Percentiles rank a stretch among this genome's conserved stretches.
phyloP scores from a whole-genome alignment of 164 flowering plant genomes.

The Liriodendron chinense region DNA sequence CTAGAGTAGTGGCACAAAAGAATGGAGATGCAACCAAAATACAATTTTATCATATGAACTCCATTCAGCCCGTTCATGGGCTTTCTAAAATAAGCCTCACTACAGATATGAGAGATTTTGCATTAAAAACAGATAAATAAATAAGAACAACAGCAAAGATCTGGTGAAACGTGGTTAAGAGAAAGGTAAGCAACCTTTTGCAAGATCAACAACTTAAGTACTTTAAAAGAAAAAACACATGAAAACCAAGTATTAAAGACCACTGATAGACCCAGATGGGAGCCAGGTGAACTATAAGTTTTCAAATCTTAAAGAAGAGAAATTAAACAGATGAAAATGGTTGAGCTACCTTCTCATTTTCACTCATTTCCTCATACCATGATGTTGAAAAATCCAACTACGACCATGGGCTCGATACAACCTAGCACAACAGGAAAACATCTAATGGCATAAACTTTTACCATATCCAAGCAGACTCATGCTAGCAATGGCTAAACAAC shows the following conservation, averaged over 20 bases:
- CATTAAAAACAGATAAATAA: too few relatives aligned
- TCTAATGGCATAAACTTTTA: constrained; percentile 6
- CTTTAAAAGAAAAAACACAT: not conserved
- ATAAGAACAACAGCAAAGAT: not conserved
- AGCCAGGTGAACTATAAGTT: constrained; percentile 1
- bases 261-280: not conserved
- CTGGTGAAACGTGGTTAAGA: not conserved
- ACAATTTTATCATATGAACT: too few relatives aligned
- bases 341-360: constrained; percentile 8
- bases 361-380: constrained; percentile 7
- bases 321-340: not conserved
- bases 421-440: constrained; percentile 13
- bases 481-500: not conserved
- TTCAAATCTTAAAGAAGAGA: constrained; percentile 7
- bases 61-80: not conserved
- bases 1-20: not conserved
- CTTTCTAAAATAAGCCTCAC: not conserved
- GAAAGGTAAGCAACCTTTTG: not conserved
- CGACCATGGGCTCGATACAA: constrained; percentile 2
- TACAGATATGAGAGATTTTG: not conserved
- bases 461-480: not conserved
- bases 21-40: too few relatives aligned
- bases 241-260: not conserved
- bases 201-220: not conserved
- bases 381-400: constrained; percentile 8